Evolutionary conservation across 2,329 filamentous ascomycete species (phyloP), one percentile per base, ranked within the genome.

Genomic region (Diaporthe batatas): DNA sequence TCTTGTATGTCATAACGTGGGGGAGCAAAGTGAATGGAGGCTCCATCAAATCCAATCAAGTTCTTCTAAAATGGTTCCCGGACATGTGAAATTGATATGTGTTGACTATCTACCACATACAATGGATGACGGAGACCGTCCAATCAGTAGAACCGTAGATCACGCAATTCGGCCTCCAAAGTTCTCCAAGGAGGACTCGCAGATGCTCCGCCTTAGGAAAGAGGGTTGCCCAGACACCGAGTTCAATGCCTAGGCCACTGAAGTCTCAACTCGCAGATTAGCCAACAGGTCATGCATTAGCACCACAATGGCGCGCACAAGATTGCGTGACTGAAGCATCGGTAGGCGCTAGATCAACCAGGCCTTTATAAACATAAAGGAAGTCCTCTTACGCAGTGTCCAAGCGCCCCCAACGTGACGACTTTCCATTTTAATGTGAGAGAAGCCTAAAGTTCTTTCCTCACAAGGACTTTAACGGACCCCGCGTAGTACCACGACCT

Each of bases 1-100:
- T 65, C 59, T 6, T 12, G 32, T 23, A 65, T 65, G 42, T 49
- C 57, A 65, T 34, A 8, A 49, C 59, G 42, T 49, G 59, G 59
- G 54, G 59, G 42, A 25, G 10, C 25, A 47, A 32, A 25, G n/a
- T 42, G 16, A 34, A 14, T 23, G 58, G 18, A 49, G 39, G 10
- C 16, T 23, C 10, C 14, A 49, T 5, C 25, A 16, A 23, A 23
- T 18, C 3, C 6, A 23, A 36, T 23, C 16, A 5, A 10, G 3
- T 23, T 21, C 2, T 4, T 1, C 18, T 10, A 34, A 16, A 1
- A 23, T 4, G 8, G 42, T 18, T 2, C 10, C 34, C 23, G 25
- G 11, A 21, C 2, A 49, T 7, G 18, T 0, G n/a, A 47, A 16
- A 49, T 10, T 11, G 2, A n/a, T n/a, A 7, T 8, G 1, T 14